These are phyloP conservation scores for Prosopis cineraria DNA, from an alignment of 306 rosid species.

Conservation along the genomic window DNA sequence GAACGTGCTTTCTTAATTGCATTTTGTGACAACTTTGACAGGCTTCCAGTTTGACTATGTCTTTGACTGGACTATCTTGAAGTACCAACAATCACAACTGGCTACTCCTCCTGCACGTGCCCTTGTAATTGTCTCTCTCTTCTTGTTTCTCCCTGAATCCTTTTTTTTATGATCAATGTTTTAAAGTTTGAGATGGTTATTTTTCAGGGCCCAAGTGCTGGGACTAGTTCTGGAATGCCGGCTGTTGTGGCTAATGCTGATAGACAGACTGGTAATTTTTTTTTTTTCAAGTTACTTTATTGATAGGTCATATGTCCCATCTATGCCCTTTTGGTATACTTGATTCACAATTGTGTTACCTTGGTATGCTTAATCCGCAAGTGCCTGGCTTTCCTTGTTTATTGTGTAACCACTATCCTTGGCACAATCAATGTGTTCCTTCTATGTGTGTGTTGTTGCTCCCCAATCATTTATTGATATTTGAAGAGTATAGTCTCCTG, in stretches of 20 bases:
- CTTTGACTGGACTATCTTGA: conserved; percentile 86
- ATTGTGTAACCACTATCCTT: not conserved
- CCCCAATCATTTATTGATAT: not conserved
- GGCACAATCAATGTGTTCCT: not conserved
- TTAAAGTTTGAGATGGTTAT: conserved; percentile 24
- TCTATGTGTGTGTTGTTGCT: not conserved
- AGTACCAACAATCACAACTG: conserved; percentile 88
- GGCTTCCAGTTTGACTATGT: conserved; percentile 94
- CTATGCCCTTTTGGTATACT: not conserved
- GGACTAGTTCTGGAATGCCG: conserved; percentile 83
- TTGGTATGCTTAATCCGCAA: not conserved
- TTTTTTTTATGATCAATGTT: conserved; percentile 9
- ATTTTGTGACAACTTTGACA: conserved; percentile 34
- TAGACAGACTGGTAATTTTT: conserved; percentile 63
- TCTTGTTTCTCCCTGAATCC: conserved; percentile 21
- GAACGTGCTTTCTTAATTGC: conserved; percentile 9
- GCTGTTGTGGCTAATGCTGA: conserved; percentile 52
- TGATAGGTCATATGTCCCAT: not conserved
- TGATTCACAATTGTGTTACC: not conserved
- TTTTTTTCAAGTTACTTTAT: conserved; percentile 7
- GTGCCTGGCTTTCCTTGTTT: not conserved
- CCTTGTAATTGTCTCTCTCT: conserved; percentile 40
- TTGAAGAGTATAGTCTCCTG: not conserved
- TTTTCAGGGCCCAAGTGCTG: conserved; percentile 64
- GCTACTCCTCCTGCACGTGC: conserved; percentile 79